Evolutionary conservation across 2,329 filamentous ascomycete species (phyloP).

Genomic region (Penicillium hordei): DNA sequence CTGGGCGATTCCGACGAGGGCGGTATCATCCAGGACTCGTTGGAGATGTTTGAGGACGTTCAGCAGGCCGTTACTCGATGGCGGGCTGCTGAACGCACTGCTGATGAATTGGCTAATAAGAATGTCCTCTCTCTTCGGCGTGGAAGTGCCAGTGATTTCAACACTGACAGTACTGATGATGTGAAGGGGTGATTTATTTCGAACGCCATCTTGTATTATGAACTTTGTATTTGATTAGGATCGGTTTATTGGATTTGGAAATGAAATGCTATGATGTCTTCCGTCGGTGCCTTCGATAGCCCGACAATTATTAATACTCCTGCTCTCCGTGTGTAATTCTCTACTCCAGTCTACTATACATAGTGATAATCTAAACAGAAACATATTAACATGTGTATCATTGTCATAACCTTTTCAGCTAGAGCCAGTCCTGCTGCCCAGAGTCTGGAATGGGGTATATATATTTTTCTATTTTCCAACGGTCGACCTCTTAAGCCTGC

Average conservation of each 20-base stretch:
- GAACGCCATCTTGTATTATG: constrained; percentile 16
- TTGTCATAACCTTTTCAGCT: background rate
- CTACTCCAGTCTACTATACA: no score
- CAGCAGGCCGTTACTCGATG: constrained; percentile 75
- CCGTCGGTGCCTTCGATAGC: constrained; percentile 13
- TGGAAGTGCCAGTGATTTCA: constrained; percentile 40
- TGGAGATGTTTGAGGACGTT: constrained; percentile 86
- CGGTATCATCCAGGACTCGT: constrained; percentile 80
- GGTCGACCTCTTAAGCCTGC: constrained; percentile 13
- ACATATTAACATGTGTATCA: constrained; percentile 2
- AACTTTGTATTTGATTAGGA: constrained; percentile 24
- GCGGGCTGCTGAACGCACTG: constrained; percentile 64
- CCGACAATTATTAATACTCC: constrained; percentile 7
- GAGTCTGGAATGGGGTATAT: constrained; percentile 16
- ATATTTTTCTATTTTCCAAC: background rate
- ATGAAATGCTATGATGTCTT: constrained; percentile 13
- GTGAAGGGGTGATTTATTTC: constrained; percentile 27
- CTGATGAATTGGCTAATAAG: constrained; percentile 41
- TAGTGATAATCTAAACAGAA: background rate
- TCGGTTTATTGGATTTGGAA: constrained; percentile 1
- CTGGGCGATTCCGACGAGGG: constrained; percentile 75
- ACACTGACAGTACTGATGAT: constrained; percentile 39
- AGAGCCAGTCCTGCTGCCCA: constrained; percentile 18
- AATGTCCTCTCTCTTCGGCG: constrained; percentile 39
- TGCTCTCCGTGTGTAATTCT: background rate